A percentile compares a stretch with the other conserved stretches of the same genome.
phyloP scores from a whole-genome alignment of 2,329 filamentous ascomycete genomes.

The Ophiostoma ulmi region DNA sequence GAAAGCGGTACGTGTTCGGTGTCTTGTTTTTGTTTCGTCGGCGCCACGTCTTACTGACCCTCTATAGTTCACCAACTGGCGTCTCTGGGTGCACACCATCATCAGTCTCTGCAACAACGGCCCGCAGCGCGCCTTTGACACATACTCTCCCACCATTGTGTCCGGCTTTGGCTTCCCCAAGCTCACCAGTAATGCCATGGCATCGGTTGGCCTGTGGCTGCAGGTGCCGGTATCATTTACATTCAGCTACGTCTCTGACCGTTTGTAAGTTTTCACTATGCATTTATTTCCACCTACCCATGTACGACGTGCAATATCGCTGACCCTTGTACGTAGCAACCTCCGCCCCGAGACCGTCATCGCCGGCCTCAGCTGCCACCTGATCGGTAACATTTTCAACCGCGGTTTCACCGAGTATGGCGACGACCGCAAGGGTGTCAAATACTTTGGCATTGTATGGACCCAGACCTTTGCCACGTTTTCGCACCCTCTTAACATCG shows the following conservation, averaged over 20 bases:
- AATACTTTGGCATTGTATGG: neutral
- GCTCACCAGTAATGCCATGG: conserved; percentile 8
- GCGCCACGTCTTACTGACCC: neutral
- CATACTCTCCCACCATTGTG: neutral
- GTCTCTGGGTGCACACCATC: neutral
- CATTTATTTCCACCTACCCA: neutral
- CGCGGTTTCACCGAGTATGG: conserved; percentile 2
- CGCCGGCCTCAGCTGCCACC: conserved; percentile 2
- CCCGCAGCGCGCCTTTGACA: neutral
- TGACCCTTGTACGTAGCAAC: neutral
- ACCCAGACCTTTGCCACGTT: conserved; percentile 10
- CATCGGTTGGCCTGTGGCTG: neutral
- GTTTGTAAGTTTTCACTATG: neutral
- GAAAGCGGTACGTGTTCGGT: neutral
- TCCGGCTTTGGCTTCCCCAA: conserved; percentile 6
- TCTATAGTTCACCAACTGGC: conserved; percentile 1
- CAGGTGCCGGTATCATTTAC: neutral
- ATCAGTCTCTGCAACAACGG: conserved; percentile 10
- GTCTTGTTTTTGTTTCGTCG: neutral
- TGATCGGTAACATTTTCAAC: conserved; percentile 6
- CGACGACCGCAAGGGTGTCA: neutral
- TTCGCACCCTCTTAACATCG: conserved; percentile 3
- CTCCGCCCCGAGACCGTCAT: conserved; percentile 2
- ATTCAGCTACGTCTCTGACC: neutral
- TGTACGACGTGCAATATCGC: neutral